Evolutionary conservation across 1,284 basidiomycete species (phyloP), one percentile per base, ranked within the genome.

Genomic region (Cystobasidium pallidum): DNA sequence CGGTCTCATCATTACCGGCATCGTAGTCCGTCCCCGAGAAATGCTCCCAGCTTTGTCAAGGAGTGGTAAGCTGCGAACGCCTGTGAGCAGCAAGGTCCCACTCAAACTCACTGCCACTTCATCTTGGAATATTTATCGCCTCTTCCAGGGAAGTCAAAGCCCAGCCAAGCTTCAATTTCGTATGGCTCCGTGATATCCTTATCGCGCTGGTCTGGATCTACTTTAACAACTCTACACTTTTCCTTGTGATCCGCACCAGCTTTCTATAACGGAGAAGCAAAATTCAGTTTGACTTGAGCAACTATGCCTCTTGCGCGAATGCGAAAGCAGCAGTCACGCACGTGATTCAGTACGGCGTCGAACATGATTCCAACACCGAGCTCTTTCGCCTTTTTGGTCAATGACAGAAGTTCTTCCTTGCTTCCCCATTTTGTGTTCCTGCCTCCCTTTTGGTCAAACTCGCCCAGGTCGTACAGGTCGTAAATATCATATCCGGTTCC

Each of bases 361-460:
- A 91, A 86, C 32, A 91, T 80, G 52, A 90, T 84, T 72, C 88
- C 86, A 28, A 92, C 84, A 3, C 87, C 82, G 62, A 80, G 74
- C 51, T 82, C 78, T 62, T 81, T 79, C 2, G 82, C 80, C 45
- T 75, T 79, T 49, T 83, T 81, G 79, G 91, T 89, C 13, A 90
- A 88, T 3, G 82, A 79, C 1, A 92, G 79, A 24, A 95, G 86
- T 77, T 97, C 88, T 55, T 92, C 87, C 76, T 89, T 90, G 15
- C 89, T 90, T 21, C 94, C 94, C 91, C 93, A 98, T 75, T 94
- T 87, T n/a, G 94, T 97, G 10, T 84, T 81, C 63, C 86, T 82
- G n/a, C 86, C 83, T 13, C 89, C 90, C 80, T 92, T 94, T 80
- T 91, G 90, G 64, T 92, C 82, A 76, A 96, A 97, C 83, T 97